These are phyloP conservation scores for Elymus sibiricus DNA, from an alignment of 176 grass and related monocot species.

Conservation along the genomic window DNA sequence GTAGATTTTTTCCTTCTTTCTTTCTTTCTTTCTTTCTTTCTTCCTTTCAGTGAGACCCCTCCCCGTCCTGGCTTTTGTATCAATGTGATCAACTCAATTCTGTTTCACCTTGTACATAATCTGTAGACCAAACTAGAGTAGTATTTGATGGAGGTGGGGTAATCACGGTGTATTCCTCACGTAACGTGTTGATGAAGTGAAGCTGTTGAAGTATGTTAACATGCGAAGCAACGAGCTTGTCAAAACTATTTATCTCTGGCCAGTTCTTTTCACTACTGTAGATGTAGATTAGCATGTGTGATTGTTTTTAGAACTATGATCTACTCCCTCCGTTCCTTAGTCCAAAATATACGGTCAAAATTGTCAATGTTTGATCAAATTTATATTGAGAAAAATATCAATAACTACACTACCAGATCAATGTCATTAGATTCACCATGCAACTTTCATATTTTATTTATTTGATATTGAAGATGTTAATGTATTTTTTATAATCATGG, in stretches of 20 bases:
- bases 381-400: too few species aligned
- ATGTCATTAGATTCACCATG: too few species aligned
- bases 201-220: neutral
- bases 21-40: neutral
- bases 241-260: neutral
- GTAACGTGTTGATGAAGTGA: neutral
- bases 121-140: slow-evolving; percentile 31
- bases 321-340: too few species aligned
- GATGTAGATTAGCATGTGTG: neutral
- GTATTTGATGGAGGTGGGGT: slow-evolving; percentile 19
- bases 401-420: too few species aligned
- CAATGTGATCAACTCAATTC: slow-evolving; percentile 2
- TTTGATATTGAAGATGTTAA: too few species aligned
- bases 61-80: slow-evolving; percentile 24
- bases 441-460: too few species aligned
- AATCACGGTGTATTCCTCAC: neutral
- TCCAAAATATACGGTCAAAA: too few species aligned
- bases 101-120: slow-evolving; percentile 43
- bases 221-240: neutral
- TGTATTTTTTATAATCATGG: too few species aligned
- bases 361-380: too few species aligned
- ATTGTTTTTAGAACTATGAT: too few species aligned
- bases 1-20: slow-evolving; percentile 18
- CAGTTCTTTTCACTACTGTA: neutral
- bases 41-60: slow-evolving; percentile 22